Evolutionary conservation across 2,329 filamentous ascomycete species (phyloP).

Genomic region (Claviceps pazoutovae): DNA sequence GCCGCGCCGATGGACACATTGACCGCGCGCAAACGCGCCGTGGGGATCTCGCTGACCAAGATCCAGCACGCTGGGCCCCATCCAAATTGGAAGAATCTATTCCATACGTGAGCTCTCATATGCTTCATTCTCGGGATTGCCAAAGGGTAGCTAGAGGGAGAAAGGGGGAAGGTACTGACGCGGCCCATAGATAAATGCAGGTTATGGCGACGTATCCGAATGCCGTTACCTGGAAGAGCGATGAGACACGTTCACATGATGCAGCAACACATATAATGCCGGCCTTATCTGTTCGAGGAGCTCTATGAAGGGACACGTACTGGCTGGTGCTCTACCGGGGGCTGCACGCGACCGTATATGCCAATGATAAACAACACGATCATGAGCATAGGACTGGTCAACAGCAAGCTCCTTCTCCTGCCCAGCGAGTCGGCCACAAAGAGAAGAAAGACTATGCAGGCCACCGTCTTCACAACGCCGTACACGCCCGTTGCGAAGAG

Average conservation of each 20-base stretch:
- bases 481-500: slow-evolving; percentile 65
- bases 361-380: slow-evolving; percentile 55
- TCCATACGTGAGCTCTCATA: slow-evolving; percentile 8
- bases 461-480: slow-evolving; percentile 54
- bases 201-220: slow-evolving; percentile 58
- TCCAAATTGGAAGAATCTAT: slow-evolving; percentile 49
- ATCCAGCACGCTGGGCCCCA: slow-evolving; percentile 66
- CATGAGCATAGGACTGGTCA: slow-evolving; percentile 50
- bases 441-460: slow-evolving; percentile 49
- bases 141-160: background rate
- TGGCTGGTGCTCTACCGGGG: slow-evolving; percentile 35
- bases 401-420: slow-evolving; percentile 44
- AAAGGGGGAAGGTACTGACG: slow-evolving; percentile 13
- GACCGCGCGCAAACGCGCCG: slow-evolving; percentile 48
- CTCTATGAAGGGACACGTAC: slow-evolving; percentile 17
- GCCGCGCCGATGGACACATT: slow-evolving; percentile 56
- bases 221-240: slow-evolving; percentile 32
- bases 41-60: slow-evolving; percentile 54
- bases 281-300: background rate
- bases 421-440: slow-evolving; percentile 58
- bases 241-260: background rate
- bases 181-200: slow-evolving; percentile 60
- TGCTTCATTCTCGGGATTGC: background rate
- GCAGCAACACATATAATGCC: background rate
- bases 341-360: slow-evolving; percentile 51